Base-by-base conservation (phyloP, 768 basidiomycete species). In the Lactarius evosmus region DNA sequence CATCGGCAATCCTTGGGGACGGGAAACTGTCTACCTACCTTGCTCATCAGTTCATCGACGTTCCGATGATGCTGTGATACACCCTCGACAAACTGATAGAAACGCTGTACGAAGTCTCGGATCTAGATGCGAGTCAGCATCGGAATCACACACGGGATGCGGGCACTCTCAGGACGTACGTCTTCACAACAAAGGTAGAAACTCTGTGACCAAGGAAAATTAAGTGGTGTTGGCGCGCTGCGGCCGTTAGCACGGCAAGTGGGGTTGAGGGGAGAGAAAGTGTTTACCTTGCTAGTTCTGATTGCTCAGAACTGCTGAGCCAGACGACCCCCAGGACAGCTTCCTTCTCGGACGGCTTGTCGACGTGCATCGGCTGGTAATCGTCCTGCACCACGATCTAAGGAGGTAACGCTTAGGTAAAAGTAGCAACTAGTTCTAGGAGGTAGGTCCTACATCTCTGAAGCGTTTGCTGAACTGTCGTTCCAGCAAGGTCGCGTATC, bases 71-170 rank as follows among this genome's bases (percentile, higher is more conserved):
- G 90, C 71, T 95, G 92, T 2, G 90, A 87, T 6, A 97, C 91
- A 9, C 96, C 96, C 69, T 99, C 97, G 0, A 95, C 86, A 74
- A 98, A 99, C 27, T 93, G 88, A 72, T 98, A 96, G 77, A 97
- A 98, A 69, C 93, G 93, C 69, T 95, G 90, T 41, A 97, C 90
- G 71, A 96, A 98, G 49, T 79, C 80, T 29, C 93, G 87, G 63
- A 96, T 90, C 86, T 96, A 77, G 32, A 32, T 40, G 16, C 44
- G 55, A 25, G 19, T 60, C 6, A 62, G 49, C 27, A 61, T 53
- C 66, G 57, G 12, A 12, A 52, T 27, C 51, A 30, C 19, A 52
- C 17, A 59, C 30, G 9, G 5, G 3, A 46, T 8, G 58, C 58
- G 44, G 17, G 14, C 22, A 11, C 38, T 66, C 56, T 9, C 22